Percentiles rank a stretch among this genome's conserved stretches.
phyloP scores from a whole-genome alignment of 352 stramenopile genomes.

The Globisporangium nodosum region DNA sequence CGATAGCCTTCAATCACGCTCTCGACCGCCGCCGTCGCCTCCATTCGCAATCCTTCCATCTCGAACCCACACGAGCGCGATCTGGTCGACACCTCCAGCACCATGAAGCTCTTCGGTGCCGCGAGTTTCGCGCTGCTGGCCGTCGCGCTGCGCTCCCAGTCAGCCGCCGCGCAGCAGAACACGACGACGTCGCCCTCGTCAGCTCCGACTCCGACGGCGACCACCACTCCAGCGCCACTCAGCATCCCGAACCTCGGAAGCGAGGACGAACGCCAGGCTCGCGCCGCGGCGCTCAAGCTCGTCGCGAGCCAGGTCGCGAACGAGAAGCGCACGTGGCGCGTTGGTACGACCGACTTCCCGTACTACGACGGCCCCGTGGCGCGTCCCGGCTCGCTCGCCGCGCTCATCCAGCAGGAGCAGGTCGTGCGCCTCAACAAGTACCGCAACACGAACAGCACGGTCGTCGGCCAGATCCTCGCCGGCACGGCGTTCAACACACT shows the following conservation, averaged over 20 bases:
- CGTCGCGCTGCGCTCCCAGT: not conserved
- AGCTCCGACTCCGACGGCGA: not conserved
- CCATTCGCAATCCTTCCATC: too few relatives aligned
- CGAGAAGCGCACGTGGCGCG: slow-evolving; percentile 7
- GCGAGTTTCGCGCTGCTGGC: not conserved
- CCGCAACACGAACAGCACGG: slow-evolving; percentile 2
- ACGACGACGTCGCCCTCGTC: not conserved
- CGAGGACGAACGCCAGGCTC: slow-evolving; percentile 1
- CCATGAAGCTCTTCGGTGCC: not conserved
- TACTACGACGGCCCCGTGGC: slow-evolving; percentile 28
- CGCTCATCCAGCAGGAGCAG: not conserved
- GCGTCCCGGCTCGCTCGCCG: slow-evolving; percentile 18
- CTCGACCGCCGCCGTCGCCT: too few relatives aligned
- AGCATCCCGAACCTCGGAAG: slow-evolving; percentile 1
- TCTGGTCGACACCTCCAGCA: too few relatives aligned
- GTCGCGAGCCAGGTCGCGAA: slow-evolving; percentile 6
- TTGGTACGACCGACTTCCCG: slow-evolving; percentile 10
- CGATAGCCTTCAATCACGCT: too few relatives aligned
- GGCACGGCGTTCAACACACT: slow-evolving; percentile 9
- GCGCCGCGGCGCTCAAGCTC: not conserved
- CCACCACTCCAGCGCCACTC: not conserved
- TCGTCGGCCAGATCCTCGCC: not conserved
- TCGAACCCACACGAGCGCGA: too few relatives aligned
- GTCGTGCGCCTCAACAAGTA: not conserved
- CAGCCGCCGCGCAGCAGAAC: not conserved